A percentile compares a stretch with the other conserved stretches of the same genome.
phyloP scores from a whole-genome alignment of 2,329 filamentous ascomycete genomes.

The Calonectria henricotiae region DNA sequence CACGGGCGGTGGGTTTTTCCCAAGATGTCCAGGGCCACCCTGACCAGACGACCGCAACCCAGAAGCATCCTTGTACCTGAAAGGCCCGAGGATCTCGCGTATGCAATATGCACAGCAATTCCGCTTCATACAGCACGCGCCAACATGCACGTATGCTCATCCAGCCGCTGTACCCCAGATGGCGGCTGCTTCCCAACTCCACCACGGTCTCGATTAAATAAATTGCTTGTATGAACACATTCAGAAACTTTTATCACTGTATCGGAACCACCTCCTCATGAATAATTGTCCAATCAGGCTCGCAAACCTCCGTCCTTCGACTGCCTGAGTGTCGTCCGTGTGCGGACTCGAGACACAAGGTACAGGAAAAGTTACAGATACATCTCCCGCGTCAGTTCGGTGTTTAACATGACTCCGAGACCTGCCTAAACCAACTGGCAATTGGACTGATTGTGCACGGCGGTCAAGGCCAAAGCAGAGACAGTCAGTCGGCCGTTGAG shows the following conservation, averaged over 20 bases:
- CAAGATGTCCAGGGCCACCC: slow-evolving; percentile 25
- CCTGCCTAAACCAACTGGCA: not conserved
- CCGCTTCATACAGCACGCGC: slow-evolving; percentile 33
- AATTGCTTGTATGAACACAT: slow-evolving; percentile 13
- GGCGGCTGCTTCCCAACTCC: slow-evolving; percentile 42
- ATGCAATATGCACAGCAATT: slow-evolving; percentile 43
- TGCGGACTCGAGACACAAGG: slow-evolving; percentile 10
- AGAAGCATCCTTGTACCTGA: slow-evolving; percentile 24
- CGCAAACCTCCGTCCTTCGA: not conserved
- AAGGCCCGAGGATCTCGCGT: slow-evolving; percentile 18
- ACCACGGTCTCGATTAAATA: slow-evolving; percentile 47
- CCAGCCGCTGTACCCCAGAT: slow-evolving; percentile 50
- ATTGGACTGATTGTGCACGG: slow-evolving; percentile 20
- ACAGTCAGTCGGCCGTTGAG: slow-evolving; percentile 17
- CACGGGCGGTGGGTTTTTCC: slow-evolving; percentile 26
- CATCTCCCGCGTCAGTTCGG: slow-evolving; percentile 13
- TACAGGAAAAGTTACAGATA: not conserved
- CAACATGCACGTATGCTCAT: slow-evolving; percentile 35
- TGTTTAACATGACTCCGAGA: slow-evolving; percentile 17
- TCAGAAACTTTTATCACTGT: not conserved
- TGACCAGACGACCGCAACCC: slow-evolving; percentile 18
- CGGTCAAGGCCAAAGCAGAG: slow-evolving; percentile 15
- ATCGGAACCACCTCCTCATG: not conserved
- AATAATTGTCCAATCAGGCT: not conserved
- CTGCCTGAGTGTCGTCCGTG: slow-evolving; percentile 20